Base-by-base conservation (phyloP, 306 rosid genomes). In the Cyamopsis tetragonoloba region DNA sequence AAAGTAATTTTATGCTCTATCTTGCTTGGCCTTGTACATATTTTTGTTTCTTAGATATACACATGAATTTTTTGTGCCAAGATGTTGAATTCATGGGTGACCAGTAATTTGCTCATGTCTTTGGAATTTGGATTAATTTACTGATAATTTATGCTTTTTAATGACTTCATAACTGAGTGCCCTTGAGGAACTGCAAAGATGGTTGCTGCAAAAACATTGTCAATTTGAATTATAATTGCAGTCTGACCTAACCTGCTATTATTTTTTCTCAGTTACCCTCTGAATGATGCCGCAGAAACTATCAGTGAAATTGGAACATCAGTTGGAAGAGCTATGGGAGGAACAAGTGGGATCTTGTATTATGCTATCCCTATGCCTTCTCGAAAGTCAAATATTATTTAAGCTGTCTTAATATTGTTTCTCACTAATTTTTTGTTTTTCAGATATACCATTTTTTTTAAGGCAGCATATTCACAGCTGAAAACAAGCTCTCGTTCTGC, bases 331-430 rank as follows among this genome's bases (percentile, higher is more conserved):
- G 84, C 84, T 65, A 93, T 93, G 98, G 99, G 97, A 39, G 96
- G 99, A 77, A 93, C 97, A 41, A 86, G 99, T 72, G 99, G 99
- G 82, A 88, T 86, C 72, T 60, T 93, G 99, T 93, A 88, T 72
- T 38, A 56, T 20, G 28, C 82, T 64, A 5, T 70, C 55, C 54
- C 77, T 59, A 1, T 47, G 28, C 80, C 66, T 70, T 68, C 15
- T 60, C 53, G 19, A 0, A 55, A 63, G 48, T 71, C 68, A 34
- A 69, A 30, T n/a, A n/a, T 18, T 60, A 49, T 43, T 59, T 56
- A 32, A 55, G 42, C 70, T 28, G 28, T 37, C 59, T 53, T n/a
- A 46, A 67, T 68, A 7, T 44, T 41, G 51, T 20, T 26, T 64
- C 24, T 51, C 31, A 42, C 44, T 48, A 10, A 14, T 10, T 19